Base-by-base conservation (phyloP, 257 asterid species). In the Echites panduratus region DNA sequence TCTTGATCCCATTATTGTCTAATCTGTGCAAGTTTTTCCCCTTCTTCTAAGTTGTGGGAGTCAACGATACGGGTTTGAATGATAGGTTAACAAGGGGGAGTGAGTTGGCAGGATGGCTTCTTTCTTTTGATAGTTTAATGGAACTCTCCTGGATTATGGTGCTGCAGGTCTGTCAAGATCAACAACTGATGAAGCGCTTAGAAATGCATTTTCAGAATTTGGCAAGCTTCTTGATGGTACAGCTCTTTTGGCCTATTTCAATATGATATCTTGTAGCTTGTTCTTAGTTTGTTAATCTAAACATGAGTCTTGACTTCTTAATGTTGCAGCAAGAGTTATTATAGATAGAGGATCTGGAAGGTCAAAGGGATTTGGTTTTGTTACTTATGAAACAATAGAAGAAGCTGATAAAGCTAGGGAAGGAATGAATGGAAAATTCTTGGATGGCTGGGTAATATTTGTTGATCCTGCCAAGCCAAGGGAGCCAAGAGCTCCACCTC, bases 381-480 rank as follows among this genome's bases (percentile, higher is more conserved):
- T 92, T 22, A 75, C 90, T 14, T 95, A 84, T 40, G 96, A 85
- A 69, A 82, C 89, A 4, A 75, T 92, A 52, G 97, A 95, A 80
- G 98, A 90, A 72, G 99, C 99, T 32, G 92, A 92, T 84, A 92
- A 84, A 80, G 99, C 98, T 8, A 86, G 96, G 0, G 91, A 89
- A 72, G 98, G 86, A 80, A 90, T 95, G 98, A 83, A 90, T 16
- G 95, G 97, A 35, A 89, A 90, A 77, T 92, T 66, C 82, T 89
- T 90, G 62, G 99, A 95, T 40, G 97, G 97, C 24, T 95, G 99
- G 99, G 98, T 92, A 49, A 90, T 95, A 68, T 95, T 95, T 73
- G 98, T 90, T 10, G 99, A 92, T 68, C 98, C 99, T 5, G 99
- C 99, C 48, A 92, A 75, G 72, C 97, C 96, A 1, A 87, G 86